Evolutionary conservation across 129 eudicot species (phyloP).

Genomic region (Pulicaria dysenterica): DNA sequence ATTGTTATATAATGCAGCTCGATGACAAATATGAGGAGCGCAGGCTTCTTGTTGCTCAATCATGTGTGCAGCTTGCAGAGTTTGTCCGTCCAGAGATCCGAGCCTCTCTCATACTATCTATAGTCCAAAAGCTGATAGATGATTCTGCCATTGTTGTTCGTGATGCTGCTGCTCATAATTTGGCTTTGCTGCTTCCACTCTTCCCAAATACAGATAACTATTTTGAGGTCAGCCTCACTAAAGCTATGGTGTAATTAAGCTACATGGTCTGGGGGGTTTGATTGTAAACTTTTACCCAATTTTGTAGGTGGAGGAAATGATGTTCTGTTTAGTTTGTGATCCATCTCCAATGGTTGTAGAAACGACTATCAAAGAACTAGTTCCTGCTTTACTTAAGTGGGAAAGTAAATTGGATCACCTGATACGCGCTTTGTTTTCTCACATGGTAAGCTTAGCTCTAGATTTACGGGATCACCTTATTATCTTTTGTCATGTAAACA

Average conservation of each 20-base stretch:
- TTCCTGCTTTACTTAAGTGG: too few relatives aligned
- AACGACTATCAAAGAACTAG: constrained; percentile 70
- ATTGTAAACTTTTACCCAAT: constrained; percentile 69
- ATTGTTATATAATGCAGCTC: constrained; percentile 48
- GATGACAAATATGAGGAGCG: constrained; percentile 96
- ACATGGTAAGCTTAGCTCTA: too few relatives aligned
- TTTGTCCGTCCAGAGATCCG: constrained; percentile 97
- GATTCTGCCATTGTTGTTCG: constrained; percentile 96
- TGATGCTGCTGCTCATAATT: constrained; percentile 95
- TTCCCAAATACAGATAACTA: constrained; percentile 92
- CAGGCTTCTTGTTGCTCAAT: constrained; percentile 98
- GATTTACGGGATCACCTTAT: too few relatives aligned
- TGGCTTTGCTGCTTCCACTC: constrained; percentile 96
- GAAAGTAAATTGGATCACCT: too few relatives aligned
- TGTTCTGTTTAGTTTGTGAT: constrained; percentile 93
- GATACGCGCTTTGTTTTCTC: too few relatives aligned
- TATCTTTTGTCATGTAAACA: too few relatives aligned
- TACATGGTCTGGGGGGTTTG: constrained; percentile 64
- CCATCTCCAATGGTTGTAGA: constrained; percentile 94
- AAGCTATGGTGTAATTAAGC: constrained; percentile 93
- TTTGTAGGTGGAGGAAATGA: constrained; percentile 94
- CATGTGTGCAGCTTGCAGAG: constrained; percentile 94
- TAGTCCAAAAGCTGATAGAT: constrained; percentile 89
- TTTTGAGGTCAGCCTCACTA: constrained; percentile 99
- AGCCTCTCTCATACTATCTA: constrained; percentile 89